Evolutionary conservation across 2,329 filamentous ascomycete genomes (phyloP), one percentile per base, ranked within the genome.

Genomic region (Fusarium mundagurra): DNA sequence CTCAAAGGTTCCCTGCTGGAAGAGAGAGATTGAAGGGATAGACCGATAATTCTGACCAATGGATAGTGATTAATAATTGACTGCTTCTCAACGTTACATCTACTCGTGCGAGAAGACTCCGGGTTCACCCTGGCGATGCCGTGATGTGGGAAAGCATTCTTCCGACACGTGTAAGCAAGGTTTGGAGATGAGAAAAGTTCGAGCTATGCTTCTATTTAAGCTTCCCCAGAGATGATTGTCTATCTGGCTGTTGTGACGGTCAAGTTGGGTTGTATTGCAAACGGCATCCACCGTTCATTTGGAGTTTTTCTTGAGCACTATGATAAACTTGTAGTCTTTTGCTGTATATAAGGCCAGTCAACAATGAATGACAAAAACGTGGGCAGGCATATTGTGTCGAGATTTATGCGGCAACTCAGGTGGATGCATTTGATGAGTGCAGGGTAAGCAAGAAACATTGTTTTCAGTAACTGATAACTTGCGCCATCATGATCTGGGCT

Each of bases 301-400:
- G 9, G 7, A 53, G 6, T 18, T 27, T 16, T 27, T 1, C 9
- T 8, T 11, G 17, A 20, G 6, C 0, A 1, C 1, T 4, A 0
- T 20, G 1, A 34, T 3, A 2, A 16, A 14, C 10, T 24, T 18
- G 3, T 1, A 6, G 6, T 20, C 6, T 12, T 2, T 8, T 20
- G 6, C 7, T 27, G 4, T 16, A 11, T 5, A 16, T 4, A 7
- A 34, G 8, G 8, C 2, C 18, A 8, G 4, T 53, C 3, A 8
- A 11, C 5, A 4, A 27, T 8, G 7, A 36, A 53, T 16, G 6
- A 24, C 8, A 16, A 51, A 51, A 11, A 1, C 8, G n/a, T 31
- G 11, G 29, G 8, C 29, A 8, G 29, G 29, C 29, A 31, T 31
- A 31, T 31, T 31, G 8, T 8, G 29, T 31, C 7, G 8, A 31